A percentile compares a stretch with the other conserved stretches of the same genome.
Evolutionary conservation across 225 moss, liverwort and hornwort genomes (phyloP).

Genomic region (Physcomitrellopsis africana): DNA sequence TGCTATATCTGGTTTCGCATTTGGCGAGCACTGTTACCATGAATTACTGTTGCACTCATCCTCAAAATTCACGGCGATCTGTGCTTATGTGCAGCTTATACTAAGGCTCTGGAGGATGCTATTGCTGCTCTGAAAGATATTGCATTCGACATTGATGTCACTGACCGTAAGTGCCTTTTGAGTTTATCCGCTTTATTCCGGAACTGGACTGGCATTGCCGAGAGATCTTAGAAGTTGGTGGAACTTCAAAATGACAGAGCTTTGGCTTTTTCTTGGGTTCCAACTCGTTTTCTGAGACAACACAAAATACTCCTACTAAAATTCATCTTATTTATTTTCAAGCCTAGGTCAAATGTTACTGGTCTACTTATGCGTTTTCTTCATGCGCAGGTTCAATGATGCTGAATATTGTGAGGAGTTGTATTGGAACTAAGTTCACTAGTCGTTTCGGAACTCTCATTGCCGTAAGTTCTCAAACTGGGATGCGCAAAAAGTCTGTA

Average conservation of each 20-base stretch:
- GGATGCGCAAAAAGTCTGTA: not conserved
- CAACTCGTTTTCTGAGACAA: not conserved
- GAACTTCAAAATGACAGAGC: not conserved
- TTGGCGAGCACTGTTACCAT: not conserved
- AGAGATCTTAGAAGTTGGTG: not conserved
- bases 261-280: not conserved
- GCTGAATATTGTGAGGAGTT: slow-evolving; percentile 91
- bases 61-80: not conserved
- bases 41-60: not conserved
- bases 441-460: slow-evolving; percentile 92
- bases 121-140: slow-evolving; percentile 78
- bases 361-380: not conserved
- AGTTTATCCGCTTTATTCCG: not conserved
- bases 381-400: slow-evolving; percentile 67
- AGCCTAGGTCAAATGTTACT: no score
- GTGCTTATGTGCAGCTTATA: slow-evolving; percentile 58
- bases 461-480: slow-evolving; percentile 48
- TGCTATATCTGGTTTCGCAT: no score
- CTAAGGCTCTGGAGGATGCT: slow-evolving; percentile 82
- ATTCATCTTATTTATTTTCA: not conserved
- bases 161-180: slow-evolving; percentile 48
- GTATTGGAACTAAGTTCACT: slow-evolving; percentile 91
- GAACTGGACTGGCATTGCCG: slow-evolving; percentile 1
- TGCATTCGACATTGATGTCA: slow-evolving; percentile 62
- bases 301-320: not conserved